These are phyloP conservation scores for Talaromyces ruber DNA, from an alignment of 495 filamentous ascomycete genomes.

Conservation along the genomic window DNA sequence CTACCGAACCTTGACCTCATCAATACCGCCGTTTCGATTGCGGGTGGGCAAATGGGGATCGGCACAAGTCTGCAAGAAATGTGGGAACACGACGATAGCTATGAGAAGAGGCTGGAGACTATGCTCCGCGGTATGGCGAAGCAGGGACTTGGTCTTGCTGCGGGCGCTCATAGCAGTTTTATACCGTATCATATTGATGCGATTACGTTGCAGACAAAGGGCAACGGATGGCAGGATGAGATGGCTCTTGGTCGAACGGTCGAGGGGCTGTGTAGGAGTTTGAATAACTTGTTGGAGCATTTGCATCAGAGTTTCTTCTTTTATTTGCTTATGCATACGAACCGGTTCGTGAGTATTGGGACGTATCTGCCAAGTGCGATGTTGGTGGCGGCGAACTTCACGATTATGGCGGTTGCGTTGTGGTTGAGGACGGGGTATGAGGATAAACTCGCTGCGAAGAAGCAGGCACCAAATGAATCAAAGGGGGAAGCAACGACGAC, in stretches of 20 bases:
- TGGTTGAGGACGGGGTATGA: constrained; percentile 76
- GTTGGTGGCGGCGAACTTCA: constrained; percentile 89
- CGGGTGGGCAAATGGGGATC: constrained; percentile 88
- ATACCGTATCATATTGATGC: constrained; percentile 98
- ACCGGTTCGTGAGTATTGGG: constrained; percentile 94
- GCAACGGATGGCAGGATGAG: constrained; percentile 92
- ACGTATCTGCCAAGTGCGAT: constrained; percentile 96
- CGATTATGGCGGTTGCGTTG: constrained; percentile 84
- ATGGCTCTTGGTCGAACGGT: constrained; percentile 87
- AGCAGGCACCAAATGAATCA: constrained; percentile 8
- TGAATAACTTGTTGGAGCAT: constrained; percentile 95
- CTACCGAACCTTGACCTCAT: constrained; percentile 92
- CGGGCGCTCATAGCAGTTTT: constrained; percentile 87
- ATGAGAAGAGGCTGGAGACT: constrained; percentile 73
- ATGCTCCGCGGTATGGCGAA: constrained; percentile 91
- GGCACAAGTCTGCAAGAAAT: constrained; percentile 75
- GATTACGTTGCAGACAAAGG: constrained; percentile 82
- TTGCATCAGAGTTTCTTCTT: constrained; percentile 99
- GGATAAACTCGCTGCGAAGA: constrained; percentile 16
- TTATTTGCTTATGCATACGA: constrained; percentile 83
- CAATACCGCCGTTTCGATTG: constrained; percentile 85
- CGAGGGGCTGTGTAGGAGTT: constrained; percentile 78
- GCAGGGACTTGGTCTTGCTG: constrained; percentile 82
- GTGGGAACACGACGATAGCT: constrained; percentile 74
- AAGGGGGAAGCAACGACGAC: neutral